These are phyloP conservation scores for Phyllosticta capitalensis DNA, from an alignment of 2,329 filamentous ascomycete genomes.

Conservation along the genomic window DNA sequence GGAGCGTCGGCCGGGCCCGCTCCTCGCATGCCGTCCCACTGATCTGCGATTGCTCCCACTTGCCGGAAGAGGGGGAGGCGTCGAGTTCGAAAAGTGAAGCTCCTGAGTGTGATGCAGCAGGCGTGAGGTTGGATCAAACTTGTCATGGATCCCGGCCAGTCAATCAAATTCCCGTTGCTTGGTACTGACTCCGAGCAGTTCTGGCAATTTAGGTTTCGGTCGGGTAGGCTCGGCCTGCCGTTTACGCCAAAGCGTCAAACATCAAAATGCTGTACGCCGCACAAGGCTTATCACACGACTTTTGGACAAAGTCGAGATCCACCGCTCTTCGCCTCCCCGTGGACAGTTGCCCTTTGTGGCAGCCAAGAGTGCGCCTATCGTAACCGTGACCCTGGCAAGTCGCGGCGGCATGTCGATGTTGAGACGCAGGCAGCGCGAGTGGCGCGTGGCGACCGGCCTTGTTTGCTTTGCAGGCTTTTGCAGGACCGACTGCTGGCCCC, in stretches of 20 bases:
- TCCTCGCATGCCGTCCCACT: background rate
- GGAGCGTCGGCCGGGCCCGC: background rate
- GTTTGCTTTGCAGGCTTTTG: background rate
- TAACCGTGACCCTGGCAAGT: background rate
- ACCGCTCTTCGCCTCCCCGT: background rate
- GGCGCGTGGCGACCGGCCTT: slow-evolving; percentile 3
- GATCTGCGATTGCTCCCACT: background rate
- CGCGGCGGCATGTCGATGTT: background rate
- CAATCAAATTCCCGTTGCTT: background rate
- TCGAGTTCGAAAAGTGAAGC: background rate
- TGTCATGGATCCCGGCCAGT: background rate
- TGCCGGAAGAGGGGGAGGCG: background rate
- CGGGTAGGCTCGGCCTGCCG: background rate
- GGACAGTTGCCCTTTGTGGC: background rate
- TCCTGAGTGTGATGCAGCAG: background rate
- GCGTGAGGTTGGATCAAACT: background rate
- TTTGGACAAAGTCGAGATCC: background rate
- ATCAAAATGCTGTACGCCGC: background rate
- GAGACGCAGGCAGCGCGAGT: background rate
- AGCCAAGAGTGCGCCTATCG: background rate
- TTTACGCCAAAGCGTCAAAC: slow-evolving; percentile 4
- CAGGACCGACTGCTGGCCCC: background rate
- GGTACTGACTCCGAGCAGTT: background rate
- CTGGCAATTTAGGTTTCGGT: background rate
- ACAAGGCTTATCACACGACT: slow-evolving; percentile 1